Percentiles rank a stretch among this genome's conserved stretches.
These are phyloP conservation scores for Salmacisia buchloeana DNA, from an alignment of 1,284 basidiomycete species.

Conservation along the genomic window DNA sequence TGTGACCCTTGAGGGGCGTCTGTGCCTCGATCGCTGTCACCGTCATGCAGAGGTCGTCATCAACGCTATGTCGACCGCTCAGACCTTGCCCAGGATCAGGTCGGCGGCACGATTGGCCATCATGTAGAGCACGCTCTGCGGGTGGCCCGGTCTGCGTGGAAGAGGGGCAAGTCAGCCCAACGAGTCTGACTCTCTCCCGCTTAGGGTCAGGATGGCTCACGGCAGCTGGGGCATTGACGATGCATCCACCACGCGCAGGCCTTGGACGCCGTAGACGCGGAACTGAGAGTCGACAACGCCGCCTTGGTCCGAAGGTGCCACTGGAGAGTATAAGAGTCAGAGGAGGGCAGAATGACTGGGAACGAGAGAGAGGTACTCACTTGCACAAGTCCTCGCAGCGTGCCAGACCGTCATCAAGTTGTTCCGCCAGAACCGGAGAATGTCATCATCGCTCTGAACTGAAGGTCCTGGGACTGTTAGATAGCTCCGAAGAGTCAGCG, in stretches of 20 bases:
- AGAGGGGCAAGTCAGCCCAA: background rate
- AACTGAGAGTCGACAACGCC: constrained; percentile 57
- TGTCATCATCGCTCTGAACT: constrained; percentile 51
- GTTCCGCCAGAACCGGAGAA: constrained; percentile 51
- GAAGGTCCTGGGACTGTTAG: constrained; percentile 28
- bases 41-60: too few species aligned
- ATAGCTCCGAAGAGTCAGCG: constrained; percentile 42
- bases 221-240: constrained; percentile 52
- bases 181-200: background rate
- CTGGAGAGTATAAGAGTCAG: constrained; percentile 17
- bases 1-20: background rate
- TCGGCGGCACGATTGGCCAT: constrained; percentile 22
- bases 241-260: constrained; percentile 56
- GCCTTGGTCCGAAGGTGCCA: constrained; percentile 43
- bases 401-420: constrained; percentile 54
- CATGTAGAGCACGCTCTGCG: constrained; percentile 34
- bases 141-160: constrained; percentile 25
- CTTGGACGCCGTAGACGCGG: constrained; percentile 54
- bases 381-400: constrained; percentile 47
- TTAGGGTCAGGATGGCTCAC: constrained; percentile 8
- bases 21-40: too few species aligned
- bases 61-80: too few species aligned
- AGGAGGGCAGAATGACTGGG: background rate
- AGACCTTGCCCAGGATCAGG: background rate
- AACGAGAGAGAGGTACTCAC: constrained; percentile 4